phyloP scores from a whole-genome alignment of 805 yeast species.

The Nematodospora valgi region DNA sequence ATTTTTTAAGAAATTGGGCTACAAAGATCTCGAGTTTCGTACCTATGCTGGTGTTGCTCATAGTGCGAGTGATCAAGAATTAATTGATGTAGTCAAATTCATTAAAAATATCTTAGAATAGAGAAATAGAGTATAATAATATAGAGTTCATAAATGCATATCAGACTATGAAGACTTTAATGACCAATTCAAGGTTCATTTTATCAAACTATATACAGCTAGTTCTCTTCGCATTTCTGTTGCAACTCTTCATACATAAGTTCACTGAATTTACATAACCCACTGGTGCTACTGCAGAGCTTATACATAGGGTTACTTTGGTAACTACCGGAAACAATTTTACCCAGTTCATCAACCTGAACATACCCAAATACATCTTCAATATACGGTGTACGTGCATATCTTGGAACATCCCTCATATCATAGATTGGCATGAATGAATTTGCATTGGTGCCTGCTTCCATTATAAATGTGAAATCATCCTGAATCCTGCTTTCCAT shows the following conservation, averaged over 20 bases:
- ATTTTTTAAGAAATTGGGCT: conserved; percentile 48
- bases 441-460: conserved; percentile 50
- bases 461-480: conserved; percentile 55
- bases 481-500: conserved; percentile 23
- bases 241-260: conserved; percentile 40
- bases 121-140: too few relatives aligned
- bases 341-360: conserved; percentile 51
- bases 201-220: not conserved
- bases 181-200: not conserved
- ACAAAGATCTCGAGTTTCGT: conserved; percentile 37
- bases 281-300: conserved; percentile 29
- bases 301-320: conserved; percentile 61
- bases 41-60: conserved; percentile 66
- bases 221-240: conserved; percentile 21
- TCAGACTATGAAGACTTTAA: too few relatives aligned
- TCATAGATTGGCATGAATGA: conserved; percentile 71
- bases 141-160: too few relatives aligned
- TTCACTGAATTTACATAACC: conserved; percentile 49
- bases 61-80: conserved; percentile 63
- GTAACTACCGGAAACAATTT: conserved; percentile 52
- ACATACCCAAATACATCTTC: conserved; percentile 73
- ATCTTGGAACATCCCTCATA: conserved; percentile 59
- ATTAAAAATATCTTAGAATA: conserved; percentile 19
- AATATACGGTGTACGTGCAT: conserved; percentile 65
- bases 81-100: conserved; percentile 46